Percentiles rank a stretch among this genome's conserved stretches.
Conservation (phyloP, 1,284 basidiomycete species). For the Fistulina hepatica region DNA sequence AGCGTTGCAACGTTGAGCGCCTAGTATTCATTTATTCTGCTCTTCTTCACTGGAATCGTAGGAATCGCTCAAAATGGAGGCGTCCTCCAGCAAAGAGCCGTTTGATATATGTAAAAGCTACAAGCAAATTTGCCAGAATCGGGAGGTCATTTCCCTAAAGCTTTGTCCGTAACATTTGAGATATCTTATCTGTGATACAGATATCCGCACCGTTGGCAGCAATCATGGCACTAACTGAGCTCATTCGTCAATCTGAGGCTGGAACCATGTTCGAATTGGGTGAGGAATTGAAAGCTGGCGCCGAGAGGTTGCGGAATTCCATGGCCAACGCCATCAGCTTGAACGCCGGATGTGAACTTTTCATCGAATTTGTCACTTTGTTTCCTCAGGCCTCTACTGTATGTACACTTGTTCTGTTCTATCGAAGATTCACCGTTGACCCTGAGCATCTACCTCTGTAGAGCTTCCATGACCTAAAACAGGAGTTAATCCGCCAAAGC, state of each 20-base stretch:
- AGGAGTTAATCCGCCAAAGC: slow-evolving; percentile 70
- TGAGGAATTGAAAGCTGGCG: slow-evolving; percentile 69
- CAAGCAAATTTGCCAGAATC: no score
- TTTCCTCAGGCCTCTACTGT: slow-evolving; percentile 78
- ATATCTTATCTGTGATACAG: no score
- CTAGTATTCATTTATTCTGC: no score
- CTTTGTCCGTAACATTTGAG: no score
- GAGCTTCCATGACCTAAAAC: slow-evolving; percentile 77
- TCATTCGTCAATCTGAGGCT: slow-evolving; percentile 69
- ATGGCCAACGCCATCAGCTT: slow-evolving; percentile 76
- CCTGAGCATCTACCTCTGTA: slow-evolving; percentile 21
- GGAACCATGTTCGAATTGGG: slow-evolving; percentile 89
- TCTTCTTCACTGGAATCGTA: no score
- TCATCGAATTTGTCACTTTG: slow-evolving; percentile 79
- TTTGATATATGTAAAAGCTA: no score
- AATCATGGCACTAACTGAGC: slow-evolving; percentile 69
- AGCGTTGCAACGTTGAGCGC: no score
- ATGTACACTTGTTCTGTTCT: slow-evolving; percentile 22
- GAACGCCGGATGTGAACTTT: slow-evolving; percentile 84
- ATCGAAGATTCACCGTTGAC: slow-evolving; percentile 8
- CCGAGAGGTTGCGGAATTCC: slow-evolving; percentile 50
- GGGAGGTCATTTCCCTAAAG: no score
- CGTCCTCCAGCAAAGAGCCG: no score
- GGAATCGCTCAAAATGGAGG: no score
- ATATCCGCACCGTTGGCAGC: slow-evolving; percentile 84